phyloP scores from a whole-genome alignment of 169 alveolate genomes.

The Plasmodium ovale region DNA sequence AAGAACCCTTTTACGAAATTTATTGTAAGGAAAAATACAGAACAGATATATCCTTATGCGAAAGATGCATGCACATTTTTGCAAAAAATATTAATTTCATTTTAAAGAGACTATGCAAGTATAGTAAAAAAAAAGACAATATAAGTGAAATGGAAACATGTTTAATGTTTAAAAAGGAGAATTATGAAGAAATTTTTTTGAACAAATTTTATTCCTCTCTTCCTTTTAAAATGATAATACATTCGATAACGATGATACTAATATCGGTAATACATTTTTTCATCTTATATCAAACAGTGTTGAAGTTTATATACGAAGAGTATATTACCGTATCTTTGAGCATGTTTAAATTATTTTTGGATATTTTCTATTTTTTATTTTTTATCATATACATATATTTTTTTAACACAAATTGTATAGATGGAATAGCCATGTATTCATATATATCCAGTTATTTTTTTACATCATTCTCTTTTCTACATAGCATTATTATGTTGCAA shows the following conservation, averaged over 20 bases:
- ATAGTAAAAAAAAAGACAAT: not conserved
- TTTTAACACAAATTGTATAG: slow-evolving; percentile 39
- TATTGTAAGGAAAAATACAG: not conserved
- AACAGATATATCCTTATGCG: not conserved
- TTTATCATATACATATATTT: slow-evolving; percentile 37
- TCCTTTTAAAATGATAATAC: slow-evolving; percentile 46
- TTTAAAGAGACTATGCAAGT: not conserved
- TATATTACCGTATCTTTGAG: not conserved
- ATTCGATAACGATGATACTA: slow-evolving; percentile 36
- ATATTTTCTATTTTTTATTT: slow-evolving; percentile 36
- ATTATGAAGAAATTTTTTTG: slow-evolving; percentile 40
- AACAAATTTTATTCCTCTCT: slow-evolving; percentile 62
- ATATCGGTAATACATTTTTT: slow-evolving; percentile 38
- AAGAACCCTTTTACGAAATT: not conserved
- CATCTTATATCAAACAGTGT: slow-evolving; percentile 25
- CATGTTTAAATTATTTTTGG: slow-evolving; percentile 27
- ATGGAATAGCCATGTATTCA: slow-evolving; percentile 12
- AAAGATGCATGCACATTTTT: not conserved
- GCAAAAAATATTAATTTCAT: not conserved
- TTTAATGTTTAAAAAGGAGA: slow-evolving; percentile 15
- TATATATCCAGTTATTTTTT: slow-evolving; percentile 42
- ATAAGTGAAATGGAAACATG: not conserved
- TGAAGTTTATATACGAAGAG: slow-evolving; percentile 6
- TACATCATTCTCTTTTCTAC: slow-evolving; percentile 23
- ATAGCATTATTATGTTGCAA: slow-evolving; percentile 21